Conservation (phyloP, 192 early-diverging fungal species). For the Backusella tarrabulga region DNA sequence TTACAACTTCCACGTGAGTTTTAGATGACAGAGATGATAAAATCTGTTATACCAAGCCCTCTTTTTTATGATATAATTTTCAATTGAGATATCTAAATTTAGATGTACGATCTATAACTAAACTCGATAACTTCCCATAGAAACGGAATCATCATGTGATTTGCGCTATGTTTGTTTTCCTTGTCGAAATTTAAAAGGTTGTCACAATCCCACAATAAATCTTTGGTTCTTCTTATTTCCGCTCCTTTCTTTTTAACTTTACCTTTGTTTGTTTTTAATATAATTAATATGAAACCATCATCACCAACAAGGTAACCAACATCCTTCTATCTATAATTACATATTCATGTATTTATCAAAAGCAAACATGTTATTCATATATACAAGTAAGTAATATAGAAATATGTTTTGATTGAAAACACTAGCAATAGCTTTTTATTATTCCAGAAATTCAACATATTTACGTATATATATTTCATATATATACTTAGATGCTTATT, state of each 20-base stretch:
- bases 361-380: not conserved
- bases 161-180: not conserved
- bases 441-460: not conserved
- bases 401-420: not conserved
- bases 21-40: not conserved
- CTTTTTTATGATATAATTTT: not conserved
- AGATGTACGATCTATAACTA: not conserved
- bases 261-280: not conserved
- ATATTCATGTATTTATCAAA: slow-evolving; percentile 5
- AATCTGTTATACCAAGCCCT: not conserved
- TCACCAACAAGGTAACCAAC: not conserved
- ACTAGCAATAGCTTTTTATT: not conserved
- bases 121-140: not conserved
- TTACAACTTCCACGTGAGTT: not conserved
- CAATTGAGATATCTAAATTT: not conserved
- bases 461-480: not conserved
- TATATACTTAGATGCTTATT: not conserved
- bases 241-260: not conserved
- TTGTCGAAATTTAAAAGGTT: not conserved
- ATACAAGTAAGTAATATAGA: not conserved
- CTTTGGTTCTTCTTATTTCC: not conserved
- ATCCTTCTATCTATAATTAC: not conserved
- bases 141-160: not conserved
- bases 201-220: not conserved
- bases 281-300: slow-evolving; percentile 5